These are phyloP conservation scores for Trichoderma lentiforme DNA, from an alignment of 2,329 filamentous ascomycete species.

Conservation along the genomic window DNA sequence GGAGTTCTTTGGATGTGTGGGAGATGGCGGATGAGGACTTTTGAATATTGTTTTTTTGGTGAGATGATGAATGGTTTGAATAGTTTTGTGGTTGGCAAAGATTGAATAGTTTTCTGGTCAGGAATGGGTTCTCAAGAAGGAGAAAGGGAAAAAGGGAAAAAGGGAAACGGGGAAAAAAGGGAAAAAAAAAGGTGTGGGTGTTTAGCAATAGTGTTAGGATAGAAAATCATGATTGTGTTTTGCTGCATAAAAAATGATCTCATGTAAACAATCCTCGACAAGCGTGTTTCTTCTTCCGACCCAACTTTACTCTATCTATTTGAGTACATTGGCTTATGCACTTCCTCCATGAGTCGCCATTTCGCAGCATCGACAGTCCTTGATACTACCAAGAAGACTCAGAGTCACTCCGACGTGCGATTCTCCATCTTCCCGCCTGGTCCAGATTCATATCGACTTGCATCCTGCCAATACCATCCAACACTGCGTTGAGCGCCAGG, in stretches of 20 bases:
- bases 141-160: no score
- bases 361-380: neutral
- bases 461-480: slow-evolving; percentile 37
- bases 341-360: neutral
- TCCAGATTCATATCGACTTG: slow-evolving; percentile 37
- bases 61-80: neutral
- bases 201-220: neutral
- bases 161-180: no score
- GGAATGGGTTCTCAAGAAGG: neutral
- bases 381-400: slow-evolving; percentile 22
- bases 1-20: neutral
- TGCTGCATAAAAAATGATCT: no score
- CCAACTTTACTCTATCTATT: neutral
- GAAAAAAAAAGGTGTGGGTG: neutral
- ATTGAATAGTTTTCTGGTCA: neutral
- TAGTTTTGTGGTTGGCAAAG: neutral
- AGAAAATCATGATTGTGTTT: neutral
- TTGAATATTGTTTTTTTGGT: neutral
- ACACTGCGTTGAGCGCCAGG: slow-evolving; percentile 31
- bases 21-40: neutral
- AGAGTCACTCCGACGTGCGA: slow-evolving; percentile 26
- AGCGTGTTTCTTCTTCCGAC: neutral
- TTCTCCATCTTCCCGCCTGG: slow-evolving; percentile 41
- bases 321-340: neutral
- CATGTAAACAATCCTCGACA: neutral